phyloP scores from a whole-genome alignment of 192 early-diverging fungal species.

The Mortierella antarctica region DNA sequence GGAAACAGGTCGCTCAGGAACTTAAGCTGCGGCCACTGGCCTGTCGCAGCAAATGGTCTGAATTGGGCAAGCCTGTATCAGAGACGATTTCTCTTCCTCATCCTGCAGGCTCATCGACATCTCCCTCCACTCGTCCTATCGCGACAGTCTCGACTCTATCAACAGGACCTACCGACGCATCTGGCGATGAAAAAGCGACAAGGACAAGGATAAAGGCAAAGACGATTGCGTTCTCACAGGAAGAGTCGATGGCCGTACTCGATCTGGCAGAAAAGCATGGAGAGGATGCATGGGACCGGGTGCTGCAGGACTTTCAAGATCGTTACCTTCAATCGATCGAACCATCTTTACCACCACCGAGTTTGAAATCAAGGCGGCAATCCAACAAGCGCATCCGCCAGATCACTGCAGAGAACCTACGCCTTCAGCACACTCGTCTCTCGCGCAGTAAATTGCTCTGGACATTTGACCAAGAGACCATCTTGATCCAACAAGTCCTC shows the following conservation, averaged over 20 bases:
- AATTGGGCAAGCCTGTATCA: not conserved
- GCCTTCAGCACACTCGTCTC: conserved; percentile 18
- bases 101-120: not conserved
- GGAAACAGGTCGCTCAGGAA: conserved; percentile 29
- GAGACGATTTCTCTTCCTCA: not conserved
- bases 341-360: not conserved
- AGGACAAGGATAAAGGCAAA: not conserved
- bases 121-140: not conserved
- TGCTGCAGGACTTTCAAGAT: conserved; percentile 20
- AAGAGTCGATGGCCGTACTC: conserved; percentile 9
- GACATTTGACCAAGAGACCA: conserved; percentile 37
- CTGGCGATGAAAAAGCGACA: not conserved
- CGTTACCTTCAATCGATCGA: conserved; percentile 3
- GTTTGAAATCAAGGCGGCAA: not conserved
- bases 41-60: conserved; percentile 21
- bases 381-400: not conserved
- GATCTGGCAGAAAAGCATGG: conserved; percentile 20
- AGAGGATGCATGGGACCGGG: conserved; percentile 4
- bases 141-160: not conserved
- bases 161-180: not conserved
- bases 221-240: conserved; percentile 20
- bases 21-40: conserved; percentile 15
- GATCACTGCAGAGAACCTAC: conserved; percentile 9
- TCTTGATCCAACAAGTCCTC: conserved; percentile 38
- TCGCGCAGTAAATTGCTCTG: conserved; percentile 7